A percentile compares a stretch with the other conserved stretches of the same genome.
phyloP scores from a whole-genome alignment of 495 filamentous ascomycete genomes.

The Pseudomonodictys pantanalensis region DNA sequence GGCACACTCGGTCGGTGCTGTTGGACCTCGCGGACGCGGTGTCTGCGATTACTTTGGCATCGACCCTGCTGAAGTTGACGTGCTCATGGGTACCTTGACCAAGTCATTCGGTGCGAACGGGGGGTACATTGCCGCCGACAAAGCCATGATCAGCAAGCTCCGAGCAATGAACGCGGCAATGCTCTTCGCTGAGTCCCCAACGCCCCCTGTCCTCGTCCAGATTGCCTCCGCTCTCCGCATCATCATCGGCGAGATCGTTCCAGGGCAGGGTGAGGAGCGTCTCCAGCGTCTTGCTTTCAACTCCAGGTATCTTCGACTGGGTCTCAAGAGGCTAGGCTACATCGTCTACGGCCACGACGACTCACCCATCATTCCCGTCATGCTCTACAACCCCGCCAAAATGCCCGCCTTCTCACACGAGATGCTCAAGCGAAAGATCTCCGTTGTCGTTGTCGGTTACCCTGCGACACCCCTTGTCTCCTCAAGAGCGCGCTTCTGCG shows the following conservation, averaged over 20 bases:
- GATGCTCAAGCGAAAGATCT: slow-evolving; percentile 96
- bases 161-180: slow-evolving; percentile 80
- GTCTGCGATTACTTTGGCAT: slow-evolving; percentile 97
- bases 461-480: slow-evolving; percentile 95
- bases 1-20: slow-evolving; percentile 92
- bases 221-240: slow-evolving; percentile 80
- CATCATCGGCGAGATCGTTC: slow-evolving; percentile 80
- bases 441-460: slow-evolving; percentile 97
- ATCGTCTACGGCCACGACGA: slow-evolving; percentile 97
- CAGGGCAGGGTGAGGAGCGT: slow-evolving; percentile 93
- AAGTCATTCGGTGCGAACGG: slow-evolving; percentile 99
- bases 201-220: slow-evolving; percentile 83
- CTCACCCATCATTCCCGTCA: slow-evolving; percentile 89
- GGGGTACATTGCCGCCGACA: slow-evolving; percentile 89
- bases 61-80: slow-evolving; percentile 82
- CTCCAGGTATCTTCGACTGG: slow-evolving; percentile 92
- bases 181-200: slow-evolving; percentile 81
- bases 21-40: slow-evolving; percentile 82
- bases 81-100: slow-evolving; percentile 96
- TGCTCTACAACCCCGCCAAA: slow-evolving; percentile 95
- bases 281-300: slow-evolving; percentile 97
- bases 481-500: slow-evolving; percentile 91
- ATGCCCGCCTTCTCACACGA: slow-evolving; percentile 98
- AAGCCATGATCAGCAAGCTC: slow-evolving; percentile 87
- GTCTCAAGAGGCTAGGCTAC: slow-evolving; percentile 93